Evolutionary conservation across 2,329 filamentous ascomycete genomes (phyloP), one percentile per base, ranked within the genome.

Genomic region (Blastomyces silverae): DNA sequence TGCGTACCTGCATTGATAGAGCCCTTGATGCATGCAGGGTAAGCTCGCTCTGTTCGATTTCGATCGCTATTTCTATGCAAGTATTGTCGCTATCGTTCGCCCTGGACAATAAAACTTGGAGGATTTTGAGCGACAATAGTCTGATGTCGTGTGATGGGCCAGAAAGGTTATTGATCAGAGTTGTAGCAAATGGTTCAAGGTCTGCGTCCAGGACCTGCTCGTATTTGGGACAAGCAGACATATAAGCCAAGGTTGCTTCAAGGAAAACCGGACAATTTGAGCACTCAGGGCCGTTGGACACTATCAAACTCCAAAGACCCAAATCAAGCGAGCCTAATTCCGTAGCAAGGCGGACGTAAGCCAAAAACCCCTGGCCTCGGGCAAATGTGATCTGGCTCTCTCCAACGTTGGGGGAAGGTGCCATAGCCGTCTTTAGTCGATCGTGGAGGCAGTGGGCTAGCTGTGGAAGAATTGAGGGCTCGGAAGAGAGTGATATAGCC

Each of bases 1-100:
- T 92, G 58, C 93, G 89, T 63, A 97, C 84, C 67, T 93, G 87
- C 84, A 97, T 95, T 1, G 90, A 88, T 44, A 96, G 85, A 22
- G 86, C 85, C 64, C 94, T 85, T 61, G 87, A 85, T 61, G 89
- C 91, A 64, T 92, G 85, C 3, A 96, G 81, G 58, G 85, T 85
- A n/a, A 96, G 78, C 0, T 90, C 87, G 6, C 88, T 90, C 67
- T 91, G 84, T 74, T 97, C 92, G 20, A 92, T 86, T 67, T 91
- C 84, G 20, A 92, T 82, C 78, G 96, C 93, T 7, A 86, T 82
- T 5, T 81, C 69, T 28, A 81, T 68, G 31, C 75, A 73, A 5
- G 71, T 71, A 77, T 70, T 74, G 57, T 82, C 77, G 66, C 83
- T 80, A 63, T 83, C 81, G 48, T 73, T 77, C 64, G 78, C 81